Evolutionary conservation across 345 rosid genomes (phyloP).

Genomic region (Turnera subulata): DNA sequence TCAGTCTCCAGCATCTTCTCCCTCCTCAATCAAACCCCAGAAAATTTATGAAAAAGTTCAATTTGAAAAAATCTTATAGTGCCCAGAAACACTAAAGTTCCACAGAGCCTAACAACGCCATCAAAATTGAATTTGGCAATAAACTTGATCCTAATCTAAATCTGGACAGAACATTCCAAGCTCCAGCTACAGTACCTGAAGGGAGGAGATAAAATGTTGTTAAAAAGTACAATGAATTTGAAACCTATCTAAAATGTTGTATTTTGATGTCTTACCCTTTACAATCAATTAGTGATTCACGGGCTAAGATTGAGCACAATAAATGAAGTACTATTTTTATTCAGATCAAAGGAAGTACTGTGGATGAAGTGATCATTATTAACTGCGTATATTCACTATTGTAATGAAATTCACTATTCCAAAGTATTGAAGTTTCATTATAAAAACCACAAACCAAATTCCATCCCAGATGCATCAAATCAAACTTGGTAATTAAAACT

Average conservation of each 20-base stretch:
- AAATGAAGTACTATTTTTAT: conserved; percentile 32
- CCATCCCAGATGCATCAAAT: background rate
- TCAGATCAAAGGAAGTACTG: conserved; percentile 30
- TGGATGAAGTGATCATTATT: conserved; percentile 9
- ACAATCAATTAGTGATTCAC: conserved; percentile 34
- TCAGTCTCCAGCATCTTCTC: conserved; percentile 41
- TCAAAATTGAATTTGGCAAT: background rate
- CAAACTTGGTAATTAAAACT: background rate
- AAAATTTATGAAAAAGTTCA: too few relatives aligned
- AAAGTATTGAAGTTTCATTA: background rate
- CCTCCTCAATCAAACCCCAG: background rate
- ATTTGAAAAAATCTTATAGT: too few relatives aligned
- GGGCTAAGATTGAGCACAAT: conserved; percentile 39
- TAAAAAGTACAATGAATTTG: background rate
- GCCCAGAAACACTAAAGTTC: too few relatives aligned
- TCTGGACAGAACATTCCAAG: background rate
- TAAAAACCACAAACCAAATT: background rate
- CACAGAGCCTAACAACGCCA: background rate
- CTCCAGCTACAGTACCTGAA: conserved; percentile 25
- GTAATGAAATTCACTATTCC: background rate
- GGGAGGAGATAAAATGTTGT: background rate
- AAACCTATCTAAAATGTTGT: background rate
- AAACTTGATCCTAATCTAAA: too few relatives aligned
- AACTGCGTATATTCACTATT: background rate
- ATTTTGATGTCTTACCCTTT: conserved; percentile 15